Evolutionary conservation across 2,329 filamentous ascomycete species (phyloP).

Genomic region (Colletotrichum incanum): DNA sequence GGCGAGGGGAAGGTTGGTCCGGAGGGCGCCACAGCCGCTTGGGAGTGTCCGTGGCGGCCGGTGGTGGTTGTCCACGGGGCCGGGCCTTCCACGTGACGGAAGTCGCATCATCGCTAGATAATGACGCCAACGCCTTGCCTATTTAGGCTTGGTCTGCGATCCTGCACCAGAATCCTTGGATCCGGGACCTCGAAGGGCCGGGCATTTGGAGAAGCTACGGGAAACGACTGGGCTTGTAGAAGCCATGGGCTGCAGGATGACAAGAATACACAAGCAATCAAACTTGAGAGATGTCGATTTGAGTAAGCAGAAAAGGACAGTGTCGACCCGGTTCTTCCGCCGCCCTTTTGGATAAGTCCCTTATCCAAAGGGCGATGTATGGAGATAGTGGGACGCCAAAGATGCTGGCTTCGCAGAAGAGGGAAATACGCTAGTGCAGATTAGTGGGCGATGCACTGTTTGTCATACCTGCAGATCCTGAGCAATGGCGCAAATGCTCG

Average conservation of each 20-base stretch:
- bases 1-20: slow-evolving; percentile 13
- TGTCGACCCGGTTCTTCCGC: slow-evolving; percentile 10
- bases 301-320: neutral
- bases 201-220: neutral
- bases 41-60: slow-evolving; percentile 33
- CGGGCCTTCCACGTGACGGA: slow-evolving; percentile 33
- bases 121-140: slow-evolving; percentile 39
- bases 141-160: slow-evolving; percentile 13
- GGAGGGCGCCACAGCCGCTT: slow-evolving; percentile 37
- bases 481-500: slow-evolving; percentile 35
- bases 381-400: slow-evolving; percentile 11
- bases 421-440: slow-evolving; percentile 27
- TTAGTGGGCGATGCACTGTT: slow-evolving; percentile 34
- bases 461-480: slow-evolving; percentile 41
- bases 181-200: neutral
- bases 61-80: slow-evolving; percentile 26
- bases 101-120: slow-evolving; percentile 25
- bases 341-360: slow-evolving; percentile 4
- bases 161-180: slow-evolving; percentile 16
- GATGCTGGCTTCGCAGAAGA: slow-evolving; percentile 21
- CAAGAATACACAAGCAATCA: neutral
- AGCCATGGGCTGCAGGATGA: neutral
- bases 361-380: neutral
- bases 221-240: neutral
- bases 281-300: too few relatives aligned